A percentile compares a stretch with the other conserved stretches of the same genome.
These are phyloP conservation scores for Russula compacta DNA, from an alignment of 768 basidiomycete genomes.

Conservation along the genomic window DNA sequence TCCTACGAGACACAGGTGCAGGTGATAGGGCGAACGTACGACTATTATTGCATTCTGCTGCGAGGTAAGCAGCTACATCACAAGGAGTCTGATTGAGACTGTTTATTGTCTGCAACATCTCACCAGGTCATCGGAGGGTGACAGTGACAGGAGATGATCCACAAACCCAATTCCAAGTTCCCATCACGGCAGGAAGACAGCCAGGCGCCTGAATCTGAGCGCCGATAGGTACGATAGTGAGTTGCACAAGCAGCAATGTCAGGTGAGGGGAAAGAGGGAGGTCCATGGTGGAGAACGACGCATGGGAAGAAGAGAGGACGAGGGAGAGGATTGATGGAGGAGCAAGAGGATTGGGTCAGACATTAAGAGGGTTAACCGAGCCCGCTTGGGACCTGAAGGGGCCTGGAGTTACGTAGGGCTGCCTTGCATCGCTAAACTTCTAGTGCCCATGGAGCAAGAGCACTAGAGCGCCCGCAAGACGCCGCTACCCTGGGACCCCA, in stretches of 20 bases:
- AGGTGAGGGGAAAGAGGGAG: background rate
- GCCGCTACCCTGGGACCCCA: too few species aligned
- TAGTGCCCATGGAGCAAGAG: too few species aligned
- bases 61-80: slow-evolving; percentile 2
- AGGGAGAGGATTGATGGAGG: background rate
- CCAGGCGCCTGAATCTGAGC: background rate
- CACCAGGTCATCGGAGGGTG: background rate
- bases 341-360: background rate
- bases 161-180: background rate
- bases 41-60: background rate
- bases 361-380: too few species aligned
- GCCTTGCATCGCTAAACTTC: too few species aligned
- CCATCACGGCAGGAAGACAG: background rate
- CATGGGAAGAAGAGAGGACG: background rate
- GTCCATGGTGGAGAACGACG: background rate
- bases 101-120: background rate
- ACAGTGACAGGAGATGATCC: background rate
- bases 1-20: background rate
- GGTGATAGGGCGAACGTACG: background rate
- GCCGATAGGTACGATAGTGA: background rate
- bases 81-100: slow-evolving; percentile 9
- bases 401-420: too few species aligned
- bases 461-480: too few species aligned
- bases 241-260: background rate
- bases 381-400: too few species aligned